Base-by-base conservation (phyloP, 768 basidiomycete species). In the Cyclocybe cylindracea region DNA sequence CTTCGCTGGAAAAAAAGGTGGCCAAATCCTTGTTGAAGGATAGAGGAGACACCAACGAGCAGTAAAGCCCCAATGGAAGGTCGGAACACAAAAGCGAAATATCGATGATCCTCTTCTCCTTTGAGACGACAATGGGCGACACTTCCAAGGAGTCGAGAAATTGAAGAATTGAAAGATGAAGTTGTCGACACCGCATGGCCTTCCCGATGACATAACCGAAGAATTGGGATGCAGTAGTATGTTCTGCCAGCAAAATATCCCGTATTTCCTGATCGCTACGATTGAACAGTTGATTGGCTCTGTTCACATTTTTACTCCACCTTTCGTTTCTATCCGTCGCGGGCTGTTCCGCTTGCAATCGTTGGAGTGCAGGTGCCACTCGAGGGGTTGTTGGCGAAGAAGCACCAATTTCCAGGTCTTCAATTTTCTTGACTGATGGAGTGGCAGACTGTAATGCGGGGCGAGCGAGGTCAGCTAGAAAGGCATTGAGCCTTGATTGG, bases 161-260 rank as follows among this genome's bases (percentile, higher is more conserved):
- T 18, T 69, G 63, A 32, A 86, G 70, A 19, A 75, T 73, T 41
- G 75, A 73, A 19, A 86, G 67, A 61, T 93, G 89, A 1, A 91
- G 69, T 52, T 82, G 75, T 24, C 83, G 80, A 13, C 83, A 80
- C 39, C 93, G 79, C 1, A 83, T 70, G 31, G 78, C 77, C 59
- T 84, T 85, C 10, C 87, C 91, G 10, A 82, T 72, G 39, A 87
- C 78, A 66, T 80, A 91, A 10, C 91, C 93, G 62, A 89, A 89
- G 29, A 82, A 57, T 57, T 93, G 90, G 2, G 82, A 78, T n/a
- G 87, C 61, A 2, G 89, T 86, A 24, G 81, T 82, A 41, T 80
- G 77, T 62, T 95, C 89, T 2, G 78, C 77, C n/a, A 89, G 68
- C 50, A 93, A 73, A 32, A 82, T 76, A 16, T 84, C 79, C 33